Evolutionary conservation across 192 early-diverging fungal genomes (phyloP).

Genomic region (Tieghemiomyces parasiticus): DNA sequence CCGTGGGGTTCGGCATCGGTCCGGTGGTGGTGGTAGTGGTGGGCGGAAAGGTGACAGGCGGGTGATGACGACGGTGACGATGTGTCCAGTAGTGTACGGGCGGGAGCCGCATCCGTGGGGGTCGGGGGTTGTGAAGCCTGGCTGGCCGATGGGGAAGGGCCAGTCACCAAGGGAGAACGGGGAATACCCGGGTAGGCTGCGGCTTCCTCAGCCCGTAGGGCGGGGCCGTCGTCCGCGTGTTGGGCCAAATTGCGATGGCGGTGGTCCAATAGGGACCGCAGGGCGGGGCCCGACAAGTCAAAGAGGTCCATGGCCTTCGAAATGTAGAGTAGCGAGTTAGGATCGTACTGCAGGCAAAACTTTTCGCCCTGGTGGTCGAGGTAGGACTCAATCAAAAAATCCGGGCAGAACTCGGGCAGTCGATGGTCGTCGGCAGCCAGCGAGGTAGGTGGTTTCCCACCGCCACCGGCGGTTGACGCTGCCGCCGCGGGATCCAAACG

Average conservation of each 20-base stretch:
- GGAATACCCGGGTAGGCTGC: neutral
- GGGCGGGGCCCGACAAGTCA: constrained; percentile 60
- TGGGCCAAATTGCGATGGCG: constrained; percentile 22
- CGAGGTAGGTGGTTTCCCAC: too few relatives aligned
- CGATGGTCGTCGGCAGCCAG: too few relatives aligned
- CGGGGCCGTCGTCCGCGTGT: constrained; percentile 3
- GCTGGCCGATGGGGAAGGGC: too few relatives aligned
- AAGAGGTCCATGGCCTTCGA: constrained; percentile 99
- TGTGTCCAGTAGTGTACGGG: too few relatives aligned
- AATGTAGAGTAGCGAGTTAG: constrained; percentile 85
- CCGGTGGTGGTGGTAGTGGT: neutral
- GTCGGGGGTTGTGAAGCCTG: too few relatives aligned
- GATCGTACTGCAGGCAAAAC: constrained; percentile 85
- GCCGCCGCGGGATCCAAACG: constrained; percentile 52
- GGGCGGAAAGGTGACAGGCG: neutral
- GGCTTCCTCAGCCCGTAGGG: neutral
- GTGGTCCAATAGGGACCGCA: constrained; percentile 22
- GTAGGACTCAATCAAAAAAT: constrained; percentile 93
- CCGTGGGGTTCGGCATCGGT: neutral
- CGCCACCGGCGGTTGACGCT: too few relatives aligned
- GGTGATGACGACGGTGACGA: too few relatives aligned
- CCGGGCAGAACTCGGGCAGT: constrained; percentile 73
- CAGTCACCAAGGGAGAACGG: neutral
- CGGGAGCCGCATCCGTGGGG: neutral
- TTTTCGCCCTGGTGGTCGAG: constrained; percentile 92